These are phyloP conservation scores for Gaillardinia entomophila DNA, from an alignment of 805 yeast species.

Conservation along the genomic window DNA sequence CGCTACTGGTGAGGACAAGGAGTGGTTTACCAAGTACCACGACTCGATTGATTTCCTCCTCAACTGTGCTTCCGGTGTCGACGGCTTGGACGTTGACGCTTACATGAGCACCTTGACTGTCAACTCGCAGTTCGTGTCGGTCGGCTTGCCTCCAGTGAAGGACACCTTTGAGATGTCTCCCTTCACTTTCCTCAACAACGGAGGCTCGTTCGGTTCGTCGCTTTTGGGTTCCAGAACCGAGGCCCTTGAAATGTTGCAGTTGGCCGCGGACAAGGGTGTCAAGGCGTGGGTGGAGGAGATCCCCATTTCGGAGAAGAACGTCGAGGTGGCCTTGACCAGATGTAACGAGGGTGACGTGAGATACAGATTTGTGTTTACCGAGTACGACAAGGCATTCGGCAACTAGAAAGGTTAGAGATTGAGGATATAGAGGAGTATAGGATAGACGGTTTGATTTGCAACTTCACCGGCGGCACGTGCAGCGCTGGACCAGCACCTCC, in stretches of 20 bases:
- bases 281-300: slow-evolving; percentile 61
- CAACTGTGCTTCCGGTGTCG: slow-evolving; percentile 48
- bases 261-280: slow-evolving; percentile 55
- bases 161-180: slow-evolving; percentile 44
- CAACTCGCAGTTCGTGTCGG: slow-evolving; percentile 54
- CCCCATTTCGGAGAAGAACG: slow-evolving; percentile 47
- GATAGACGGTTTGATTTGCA: too few relatives aligned
- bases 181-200: slow-evolving; percentile 44
- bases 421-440: not conserved
- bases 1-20: slow-evolving; percentile 47
- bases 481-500: too few relatives aligned
- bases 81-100: slow-evolving; percentile 42
- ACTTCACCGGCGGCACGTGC: too few relatives aligned
- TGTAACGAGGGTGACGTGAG: slow-evolving; percentile 51
- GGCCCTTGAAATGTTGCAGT: slow-evolving; percentile 58
- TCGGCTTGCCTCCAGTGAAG: slow-evolving; percentile 55
- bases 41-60: slow-evolving; percentile 46
- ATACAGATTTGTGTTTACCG: slow-evolving; percentile 59
- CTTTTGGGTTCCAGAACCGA: slow-evolving; percentile 58
- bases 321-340: slow-evolving; percentile 50
- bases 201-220: slow-evolving; percentile 52
- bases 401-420: too few relatives aligned
- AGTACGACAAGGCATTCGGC: slow-evolving; percentile 45
- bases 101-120: slow-evolving; percentile 49
- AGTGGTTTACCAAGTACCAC: slow-evolving; percentile 31